phyloP scores from a whole-genome alignment of 1,284 basidiomycete genomes.

The Hymenochaete sp. region DNA sequence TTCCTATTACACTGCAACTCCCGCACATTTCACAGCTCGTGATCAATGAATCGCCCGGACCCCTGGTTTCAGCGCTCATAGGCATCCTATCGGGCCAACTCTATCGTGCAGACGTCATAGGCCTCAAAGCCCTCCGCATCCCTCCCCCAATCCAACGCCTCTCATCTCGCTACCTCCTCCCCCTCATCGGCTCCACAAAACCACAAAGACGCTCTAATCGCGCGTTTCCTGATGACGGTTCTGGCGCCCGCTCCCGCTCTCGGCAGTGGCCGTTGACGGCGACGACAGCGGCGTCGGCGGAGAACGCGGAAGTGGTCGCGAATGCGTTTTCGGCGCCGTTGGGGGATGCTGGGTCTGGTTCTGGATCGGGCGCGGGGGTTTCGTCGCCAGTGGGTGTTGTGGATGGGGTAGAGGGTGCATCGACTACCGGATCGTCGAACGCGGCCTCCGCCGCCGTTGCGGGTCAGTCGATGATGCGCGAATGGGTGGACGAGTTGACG shows the following conservation, averaged over 20 bases:
- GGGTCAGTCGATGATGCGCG: slow-evolving; percentile 53
- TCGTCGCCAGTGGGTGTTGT: background rate
- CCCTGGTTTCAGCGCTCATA: slow-evolving; percentile 47
- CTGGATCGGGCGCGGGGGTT: background rate
- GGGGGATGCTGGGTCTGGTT: slow-evolving; percentile 11
- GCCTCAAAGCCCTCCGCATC: slow-evolving; percentile 67
- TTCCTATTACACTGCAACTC: background rate
- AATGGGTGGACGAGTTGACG: slow-evolving; percentile 76
- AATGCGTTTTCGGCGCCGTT: slow-evolving; percentile 37
- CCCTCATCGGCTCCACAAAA: slow-evolving; percentile 55
- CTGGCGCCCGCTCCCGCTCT: too few relatives aligned
- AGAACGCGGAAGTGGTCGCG: slow-evolving; percentile 47
- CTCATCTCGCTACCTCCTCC: slow-evolving; percentile 44
- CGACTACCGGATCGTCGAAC: background rate
- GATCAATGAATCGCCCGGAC: slow-evolving; percentile 57
- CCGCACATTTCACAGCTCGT: slow-evolving; percentile 46
- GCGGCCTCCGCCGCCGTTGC: slow-evolving; percentile 14
- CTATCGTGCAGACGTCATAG: slow-evolving; percentile 73
- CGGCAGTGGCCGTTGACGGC: slow-evolving; percentile 8
- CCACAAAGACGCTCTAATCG: slow-evolving; percentile 45
- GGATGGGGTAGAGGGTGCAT: too few relatives aligned
- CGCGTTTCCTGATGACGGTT: slow-evolving; percentile 48
- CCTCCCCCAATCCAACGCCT: slow-evolving; percentile 47
- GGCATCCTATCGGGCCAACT: slow-evolving; percentile 66
- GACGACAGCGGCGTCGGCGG: slow-evolving; percentile 18